Percentiles rank a stretch among this genome's conserved stretches.
Conservation (phyloP, 805 yeast species). For the Saccharomycodes ludwigii region DNA sequence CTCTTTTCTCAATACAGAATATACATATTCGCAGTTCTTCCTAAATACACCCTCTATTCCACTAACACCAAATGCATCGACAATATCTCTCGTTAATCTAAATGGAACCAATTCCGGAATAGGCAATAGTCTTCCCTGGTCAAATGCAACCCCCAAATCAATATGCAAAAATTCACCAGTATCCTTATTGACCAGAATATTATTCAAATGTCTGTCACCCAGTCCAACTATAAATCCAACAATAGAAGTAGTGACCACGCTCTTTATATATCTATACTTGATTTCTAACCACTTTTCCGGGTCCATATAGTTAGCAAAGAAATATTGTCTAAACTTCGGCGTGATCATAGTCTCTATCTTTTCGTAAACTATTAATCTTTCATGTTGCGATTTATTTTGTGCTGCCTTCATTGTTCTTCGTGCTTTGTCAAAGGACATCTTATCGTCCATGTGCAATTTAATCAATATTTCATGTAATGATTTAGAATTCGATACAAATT, state of each 20-base stretch:
- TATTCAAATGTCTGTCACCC: constrained; percentile 93
- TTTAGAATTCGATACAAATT: constrained; percentile 69
- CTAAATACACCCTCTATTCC: constrained; percentile 72
- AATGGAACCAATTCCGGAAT: constrained; percentile 94
- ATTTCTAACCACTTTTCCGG: constrained; percentile 68
- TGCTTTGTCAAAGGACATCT: constrained; percentile 41
- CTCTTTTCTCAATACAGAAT: constrained; percentile 52
- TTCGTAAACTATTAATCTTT: constrained; percentile 33
- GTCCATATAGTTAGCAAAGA: constrained; percentile 49
- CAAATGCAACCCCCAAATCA: constrained; percentile 93
- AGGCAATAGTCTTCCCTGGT: constrained; percentile 74
- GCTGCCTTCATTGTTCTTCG: constrained; percentile 48
- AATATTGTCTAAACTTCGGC: constrained; percentile 65
- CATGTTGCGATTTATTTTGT: constrained; percentile 33
- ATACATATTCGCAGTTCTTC: constrained; percentile 60
- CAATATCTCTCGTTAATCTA: constrained; percentile 75
- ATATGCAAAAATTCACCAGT: constrained; percentile 93
- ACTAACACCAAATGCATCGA: constrained; percentile 87
- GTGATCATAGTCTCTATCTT: constrained; percentile 36
- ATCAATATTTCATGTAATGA: constrained; percentile 58
- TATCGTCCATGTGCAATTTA: constrained; percentile 48
- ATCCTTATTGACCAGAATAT: constrained; percentile 65
- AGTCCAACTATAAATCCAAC: constrained; percentile 82
- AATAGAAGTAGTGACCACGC: constrained; percentile 75
- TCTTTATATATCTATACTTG: constrained; percentile 53